Conservation (phyloP, 495 filamentous ascomycete genomes). For the Podospora tetraspora region DNA sequence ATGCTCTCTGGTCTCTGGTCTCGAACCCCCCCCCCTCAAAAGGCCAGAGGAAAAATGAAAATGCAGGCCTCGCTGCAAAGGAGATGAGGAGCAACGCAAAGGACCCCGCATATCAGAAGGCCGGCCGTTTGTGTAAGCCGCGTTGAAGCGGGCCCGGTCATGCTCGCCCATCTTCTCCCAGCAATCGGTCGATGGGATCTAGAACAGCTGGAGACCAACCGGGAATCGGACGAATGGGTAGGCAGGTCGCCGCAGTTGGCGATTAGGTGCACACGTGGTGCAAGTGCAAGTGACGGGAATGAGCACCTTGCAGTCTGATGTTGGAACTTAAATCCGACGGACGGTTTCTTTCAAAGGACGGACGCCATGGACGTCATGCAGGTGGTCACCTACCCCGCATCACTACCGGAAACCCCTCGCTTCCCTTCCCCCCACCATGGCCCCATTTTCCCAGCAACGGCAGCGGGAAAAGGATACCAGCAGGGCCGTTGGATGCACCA, state of each 20-base stretch:
- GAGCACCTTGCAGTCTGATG: background rate
- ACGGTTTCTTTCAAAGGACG: background rate
- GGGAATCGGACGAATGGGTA: slow-evolving; percentile 9
- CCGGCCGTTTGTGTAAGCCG: slow-evolving; percentile 7
- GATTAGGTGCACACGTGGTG: background rate
- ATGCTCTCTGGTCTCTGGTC: too few species aligned
- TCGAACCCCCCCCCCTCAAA: too few species aligned
- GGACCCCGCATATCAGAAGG: background rate
- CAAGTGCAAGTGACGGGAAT: background rate
- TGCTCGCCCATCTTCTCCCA: background rate
- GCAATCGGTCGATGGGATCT: background rate
- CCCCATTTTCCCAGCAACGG: background rate
- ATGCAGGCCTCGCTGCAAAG: background rate
- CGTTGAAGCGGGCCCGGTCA: slow-evolving; percentile 8
- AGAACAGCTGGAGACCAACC: background rate
- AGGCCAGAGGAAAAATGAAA: background rate
- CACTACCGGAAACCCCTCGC: background rate
- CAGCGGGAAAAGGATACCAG: background rate
- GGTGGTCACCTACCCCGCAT: background rate
- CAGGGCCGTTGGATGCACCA: background rate
- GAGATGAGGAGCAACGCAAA: background rate
- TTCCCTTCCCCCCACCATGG: background rate
- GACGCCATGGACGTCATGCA: background rate
- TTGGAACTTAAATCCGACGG: background rate
- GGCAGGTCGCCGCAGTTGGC: background rate